Evolutionary conservation across 2,329 filamentous ascomycete genomes (phyloP), one percentile per base, ranked within the genome.

Genomic region (Incumbomyces delicatus): DNA sequence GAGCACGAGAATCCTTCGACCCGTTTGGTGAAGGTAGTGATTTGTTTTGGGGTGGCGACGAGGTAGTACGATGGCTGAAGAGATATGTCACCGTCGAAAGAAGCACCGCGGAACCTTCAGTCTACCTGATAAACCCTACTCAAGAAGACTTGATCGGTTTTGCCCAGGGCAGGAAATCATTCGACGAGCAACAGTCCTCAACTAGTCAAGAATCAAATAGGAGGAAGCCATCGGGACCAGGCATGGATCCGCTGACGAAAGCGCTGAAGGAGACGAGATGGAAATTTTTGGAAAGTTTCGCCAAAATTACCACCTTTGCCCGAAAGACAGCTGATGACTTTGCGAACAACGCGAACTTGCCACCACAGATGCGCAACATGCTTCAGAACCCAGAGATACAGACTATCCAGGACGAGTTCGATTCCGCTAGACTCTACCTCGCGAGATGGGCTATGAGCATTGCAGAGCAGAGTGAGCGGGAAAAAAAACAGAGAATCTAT

Each of bases 401-500:
- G 68, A 95, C 86, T 0, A 65, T 98, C 17, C 89, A 95, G 61
- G 89, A 96, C 50, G 94, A 98, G 61, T 98, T 95, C 58, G 94
- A 98, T 69, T 95, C 88, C 58, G 92, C 94, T 3, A 78, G 92
- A 53, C 75, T 98, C 50, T 98, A 98, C 61, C 74, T 98, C 33
- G 92, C 92, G 17, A 77, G 92, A 53, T 98, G 92, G 92, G 92
- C 92, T 2, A 96, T 98, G 92, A 88, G 88, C 6, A 95, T 98
- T 53, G 89, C 92, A 0, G 94, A 98, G 63, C 92, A 98, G 68
- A 90, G 89, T 58, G 92, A 98, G 60, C 76, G 81, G 33, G 92
- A 98, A 58, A 74, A 83, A 18, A 85, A 81, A 43, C 84, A 89
- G 63, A 75, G 89, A 39, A 89, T 95, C 60, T 98, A 88, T 85